Base-by-base conservation (phyloP, 1,139 yeast genomes). In the Pichia sp. region DNA sequence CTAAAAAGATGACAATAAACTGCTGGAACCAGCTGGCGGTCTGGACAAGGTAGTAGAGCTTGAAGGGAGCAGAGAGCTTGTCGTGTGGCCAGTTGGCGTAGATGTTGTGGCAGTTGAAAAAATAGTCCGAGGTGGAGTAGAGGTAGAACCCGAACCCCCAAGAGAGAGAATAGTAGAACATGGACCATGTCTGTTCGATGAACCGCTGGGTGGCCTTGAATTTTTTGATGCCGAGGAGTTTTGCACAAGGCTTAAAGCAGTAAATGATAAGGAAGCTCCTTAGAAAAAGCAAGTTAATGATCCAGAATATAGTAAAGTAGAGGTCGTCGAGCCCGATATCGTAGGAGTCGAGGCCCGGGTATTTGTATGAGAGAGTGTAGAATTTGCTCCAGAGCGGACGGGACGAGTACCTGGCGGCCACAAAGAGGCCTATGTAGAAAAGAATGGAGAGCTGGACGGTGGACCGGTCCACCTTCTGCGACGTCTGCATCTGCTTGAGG, bases 111-210 rank as follows among this genome's bases (percentile, higher is more conserved):
- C 82, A 72, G 62, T 85, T 76, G 55, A 77, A 68, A 66, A 75
- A 84, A 71, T 88, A 89, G 1, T 81, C 79, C 4, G 92, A 80
- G 50, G 76, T 61, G 59, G 69, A 71, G 65, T 85, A 83, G 38
- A 90, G 72, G 57, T 74, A 75, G 58, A 80, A 72, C 0, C 96
- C 96, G 59, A 72, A 73, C 1, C 68, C 55, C 69, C 85, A 85
- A 11, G 88, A 79, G 15, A 72, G 62, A 10, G 78, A 61, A 69
- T 83, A 88, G 67, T 85, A 88, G n/a, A 80, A 66, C 40, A 81
- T 70, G 41, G 82, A 75, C 96, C 97, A 90, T 55, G 90, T 84
- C 72, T 90, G 97, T 71, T 90, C 97, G 53, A 90, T 86, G 65
- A 87, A 90, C 59, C 97, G 77, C 52, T 79, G 79, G 47, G 75